Conservation (phyloP, 1,284 basidiomycete genomes). For the Ceratobasidium theobromae region DNA sequence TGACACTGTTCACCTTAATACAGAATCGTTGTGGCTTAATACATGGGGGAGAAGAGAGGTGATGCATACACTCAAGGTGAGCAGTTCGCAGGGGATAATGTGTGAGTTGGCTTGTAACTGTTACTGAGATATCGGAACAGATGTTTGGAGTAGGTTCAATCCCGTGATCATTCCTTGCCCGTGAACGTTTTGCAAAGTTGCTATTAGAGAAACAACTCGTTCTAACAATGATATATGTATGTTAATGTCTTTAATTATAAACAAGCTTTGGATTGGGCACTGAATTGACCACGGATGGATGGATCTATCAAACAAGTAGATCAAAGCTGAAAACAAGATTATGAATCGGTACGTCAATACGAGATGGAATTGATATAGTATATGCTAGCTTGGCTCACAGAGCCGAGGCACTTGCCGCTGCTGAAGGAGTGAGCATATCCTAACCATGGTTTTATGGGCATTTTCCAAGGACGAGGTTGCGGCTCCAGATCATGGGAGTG, state of each 20-base stretch:
- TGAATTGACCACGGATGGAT: neutral
- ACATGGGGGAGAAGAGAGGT: constrained; percentile 43
- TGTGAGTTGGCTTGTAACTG: too few species aligned
- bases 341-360: neutral
- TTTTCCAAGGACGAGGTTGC: constrained; percentile 10
- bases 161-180: constrained; percentile 54
- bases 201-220: constrained; percentile 44
- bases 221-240: constrained; percentile 45
- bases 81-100: neutral
- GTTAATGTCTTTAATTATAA: too few species aligned
- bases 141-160: constrained; percentile 48
- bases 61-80: constrained; percentile 37
- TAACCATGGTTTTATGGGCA: neutral
- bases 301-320: neutral
- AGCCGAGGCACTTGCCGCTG: constrained; percentile 39
- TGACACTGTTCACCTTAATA: constrained; percentile 49
- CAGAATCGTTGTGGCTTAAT: constrained; percentile 43
- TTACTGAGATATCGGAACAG: constrained; percentile 41
- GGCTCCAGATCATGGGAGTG: constrained; percentile 27
- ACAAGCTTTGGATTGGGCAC: neutral
- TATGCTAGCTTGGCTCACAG: neutral
- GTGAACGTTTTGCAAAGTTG: constrained; percentile 52
- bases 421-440: constrained; percentile 37
- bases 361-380: neutral
- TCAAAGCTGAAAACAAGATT: neutral